A percentile compares a stretch with the other conserved stretches of the same genome.
Conservation (phyloP, 2,329 filamentous ascomycete genomes). For the Talaromyces sp. region DNA sequence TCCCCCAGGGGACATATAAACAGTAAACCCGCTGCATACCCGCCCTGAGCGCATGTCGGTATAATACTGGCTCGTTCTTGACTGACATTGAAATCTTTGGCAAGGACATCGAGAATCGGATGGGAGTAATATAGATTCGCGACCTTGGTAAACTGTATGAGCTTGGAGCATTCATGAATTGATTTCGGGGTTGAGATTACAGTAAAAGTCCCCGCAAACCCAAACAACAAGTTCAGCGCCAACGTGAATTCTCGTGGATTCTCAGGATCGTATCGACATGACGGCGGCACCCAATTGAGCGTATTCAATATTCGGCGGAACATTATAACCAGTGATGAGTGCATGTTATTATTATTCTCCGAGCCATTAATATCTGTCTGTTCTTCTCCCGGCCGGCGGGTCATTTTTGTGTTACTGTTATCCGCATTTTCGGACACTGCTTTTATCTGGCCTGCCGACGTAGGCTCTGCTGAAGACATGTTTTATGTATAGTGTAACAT, state of each 20-base stretch:
- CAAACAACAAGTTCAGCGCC: conserved; percentile 65
- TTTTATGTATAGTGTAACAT: background rate
- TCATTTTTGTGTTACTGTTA: background rate
- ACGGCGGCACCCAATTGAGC: conserved; percentile 57
- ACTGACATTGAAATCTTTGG: conserved; percentile 62
- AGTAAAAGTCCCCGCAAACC: conserved; percentile 41
- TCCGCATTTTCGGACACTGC: background rate
- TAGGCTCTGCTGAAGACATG: background rate
- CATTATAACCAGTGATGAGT: background rate
- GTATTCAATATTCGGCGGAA: conserved; percentile 17
- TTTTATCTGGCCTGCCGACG: background rate
- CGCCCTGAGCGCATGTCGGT: conserved; percentile 72
- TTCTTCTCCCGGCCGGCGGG: background rate
- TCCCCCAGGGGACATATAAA: conserved; percentile 74
- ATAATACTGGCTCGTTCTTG: conserved; percentile 64
- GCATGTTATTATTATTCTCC: background rate
- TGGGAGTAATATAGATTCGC: conserved; percentile 80
- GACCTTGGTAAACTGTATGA: conserved; percentile 54
- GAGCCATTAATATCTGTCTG: background rate
- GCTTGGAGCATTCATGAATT: conserved; percentile 32
- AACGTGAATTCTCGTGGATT: conserved; percentile 65
- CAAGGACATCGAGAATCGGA: conserved; percentile 71
- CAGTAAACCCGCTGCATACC: conserved; percentile 68
- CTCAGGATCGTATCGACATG: conserved; percentile 63
- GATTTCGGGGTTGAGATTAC: background rate